Evolutionary conservation across 1,139 yeast species (phyloP), one percentile per base, ranked within the genome.

Genomic region (Taphrina communis): DNA sequence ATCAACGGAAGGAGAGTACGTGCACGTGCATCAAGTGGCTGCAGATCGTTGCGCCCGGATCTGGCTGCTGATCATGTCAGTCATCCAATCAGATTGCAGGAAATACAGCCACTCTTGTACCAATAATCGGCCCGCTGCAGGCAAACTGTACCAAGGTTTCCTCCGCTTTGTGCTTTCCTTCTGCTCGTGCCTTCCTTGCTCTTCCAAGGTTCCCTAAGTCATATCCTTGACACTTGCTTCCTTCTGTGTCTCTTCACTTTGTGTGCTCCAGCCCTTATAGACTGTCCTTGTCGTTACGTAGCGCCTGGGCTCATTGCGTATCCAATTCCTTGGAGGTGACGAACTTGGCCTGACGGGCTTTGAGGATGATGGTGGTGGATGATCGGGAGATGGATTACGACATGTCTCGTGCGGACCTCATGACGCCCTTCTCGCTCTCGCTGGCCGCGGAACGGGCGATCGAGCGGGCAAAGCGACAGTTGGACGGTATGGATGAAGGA

Each of bases 391-490:
- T 53, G 41, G 65, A 60, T 25, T 39, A 60, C 19, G 63, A 58
- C 63, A 41, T 51, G n/a, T 38, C 55, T 9, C 55, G 67, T n/a
- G 55, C 67, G 12, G 67, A 63, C n/a, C 53, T 63, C 44, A 63
- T 63, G 67, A 63, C 67, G 41, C 67, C 67, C 61, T 63, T 63
- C 14, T 63, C 67, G 11, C 50, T 63, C 19, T 55, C 67, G 3
- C 48, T 63, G 21, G 67, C 67, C 12, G 67, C 67, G 17, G 67
- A 63, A 46, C 35, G 38, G 52, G 67, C 67, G 19, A 53, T 63
- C 19, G 67, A 53, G 48, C 55, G 48, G 55, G 67, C 67, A 12
- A 63, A 63, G 36, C 42, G 41, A n/a, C 55, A 63, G 48, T 48
- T 63, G 52, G 67, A 63, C n/a, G 67, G 41, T 44, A 63, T 63